Evolutionary conservation across 768 basidiomycete species (phyloP).

Genomic region (Coprinopsis sp.): DNA sequence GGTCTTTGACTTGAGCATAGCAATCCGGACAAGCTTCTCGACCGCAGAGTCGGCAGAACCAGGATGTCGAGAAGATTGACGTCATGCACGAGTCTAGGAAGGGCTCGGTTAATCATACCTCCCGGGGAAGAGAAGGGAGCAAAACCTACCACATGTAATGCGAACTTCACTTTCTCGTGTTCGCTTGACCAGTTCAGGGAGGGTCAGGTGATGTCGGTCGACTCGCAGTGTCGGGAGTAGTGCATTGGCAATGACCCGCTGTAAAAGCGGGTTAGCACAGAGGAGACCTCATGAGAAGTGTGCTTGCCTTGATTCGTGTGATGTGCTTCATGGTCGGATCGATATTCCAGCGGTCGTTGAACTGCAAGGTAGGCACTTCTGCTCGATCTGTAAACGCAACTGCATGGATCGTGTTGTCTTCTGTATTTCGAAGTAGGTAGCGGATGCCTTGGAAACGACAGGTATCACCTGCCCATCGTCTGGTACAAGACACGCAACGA

Average conservation of each 20-base stretch:
- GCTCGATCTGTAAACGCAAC: slow-evolving; percentile 65
- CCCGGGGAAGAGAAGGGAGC: slow-evolving; percentile 3
- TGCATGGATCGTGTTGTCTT: slow-evolving; percentile 50
- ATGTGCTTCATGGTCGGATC: slow-evolving; percentile 46
- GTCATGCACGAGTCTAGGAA: slow-evolving; percentile 87
- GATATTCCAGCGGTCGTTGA: slow-evolving; percentile 67
- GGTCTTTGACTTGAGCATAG: slow-evolving; percentile 59
- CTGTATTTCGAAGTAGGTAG: slow-evolving; percentile 62
- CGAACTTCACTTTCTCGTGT: slow-evolving; percentile 79
- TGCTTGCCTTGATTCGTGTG: slow-evolving; percentile 55
- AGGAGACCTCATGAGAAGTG: slow-evolving; percentile 9
- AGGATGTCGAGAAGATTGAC: slow-evolving; percentile 84
- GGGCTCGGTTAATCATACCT: slow-evolving; percentile 3
- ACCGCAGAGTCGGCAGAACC: slow-evolving; percentile 90
- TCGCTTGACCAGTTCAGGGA: slow-evolving; percentile 58
- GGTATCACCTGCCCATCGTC: slow-evolving; percentile 84
- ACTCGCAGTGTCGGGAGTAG: slow-evolving; percentile 61
- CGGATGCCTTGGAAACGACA: slow-evolving; percentile 86
- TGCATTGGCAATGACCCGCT: slow-evolving; percentile 66
- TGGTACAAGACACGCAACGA: slow-evolving; percentile 78
- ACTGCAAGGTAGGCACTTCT: slow-evolving; percentile 59
- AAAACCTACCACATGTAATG: slow-evolving; percentile 71
- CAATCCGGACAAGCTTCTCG: slow-evolving; percentile 88
- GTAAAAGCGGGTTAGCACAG: slow-evolving; percentile 10
- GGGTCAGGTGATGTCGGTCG: slow-evolving; percentile 59